A percentile compares a stretch with the other conserved stretches of the same genome.
These are phyloP conservation scores for Teunomyces cretensis DNA, from an alignment of 805 yeast species.

Conservation along the genomic window DNA sequence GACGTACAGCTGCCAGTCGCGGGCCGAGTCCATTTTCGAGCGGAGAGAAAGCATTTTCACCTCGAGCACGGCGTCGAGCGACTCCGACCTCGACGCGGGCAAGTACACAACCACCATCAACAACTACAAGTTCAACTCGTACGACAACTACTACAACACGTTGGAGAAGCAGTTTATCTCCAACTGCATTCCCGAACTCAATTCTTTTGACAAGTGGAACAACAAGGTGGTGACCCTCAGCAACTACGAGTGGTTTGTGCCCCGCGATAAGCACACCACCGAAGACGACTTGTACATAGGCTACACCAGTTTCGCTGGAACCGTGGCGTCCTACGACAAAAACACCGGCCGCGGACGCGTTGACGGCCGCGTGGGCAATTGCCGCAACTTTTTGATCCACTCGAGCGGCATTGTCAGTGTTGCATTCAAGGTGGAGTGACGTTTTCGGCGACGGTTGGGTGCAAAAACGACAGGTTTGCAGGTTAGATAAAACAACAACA, in stretches of 20 bases:
- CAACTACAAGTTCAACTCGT: slow-evolving; percentile 12
- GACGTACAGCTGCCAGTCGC: not conserved
- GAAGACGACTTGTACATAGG: slow-evolving; percentile 9
- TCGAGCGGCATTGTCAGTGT: slow-evolving; percentile 29
- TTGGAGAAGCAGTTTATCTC: slow-evolving; percentile 37
- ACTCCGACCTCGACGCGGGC: not conserved
- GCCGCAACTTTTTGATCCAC: slow-evolving; percentile 27
- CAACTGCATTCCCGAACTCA: slow-evolving; percentile 37
- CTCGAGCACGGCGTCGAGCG: not conserved
- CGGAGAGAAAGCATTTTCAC: not conserved
- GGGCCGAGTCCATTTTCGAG: not conserved
- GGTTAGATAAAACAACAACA: too few relatives aligned
- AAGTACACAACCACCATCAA: slow-evolving; percentile 8
- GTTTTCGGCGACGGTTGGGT: not conserved
- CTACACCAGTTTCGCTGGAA: slow-evolving; percentile 2
- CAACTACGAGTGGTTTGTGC: slow-evolving; percentile 6
- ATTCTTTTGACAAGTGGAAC: slow-evolving; percentile 40
- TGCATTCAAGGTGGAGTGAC: not conserved
- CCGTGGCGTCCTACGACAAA: slow-evolving; percentile 5
- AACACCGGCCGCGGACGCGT: not conserved
- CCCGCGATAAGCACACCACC: not conserved
- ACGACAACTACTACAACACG: slow-evolving; percentile 17
- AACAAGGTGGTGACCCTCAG: slow-evolving; percentile 11
- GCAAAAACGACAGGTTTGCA: not conserved
- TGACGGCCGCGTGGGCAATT: slow-evolving; percentile 6